Percentiles rank a stretch among this genome's conserved stretches.
phyloP scores from a whole-genome alignment of 495 filamentous ascomycete species.

The Hypoxylon crocopeplum region DNA sequence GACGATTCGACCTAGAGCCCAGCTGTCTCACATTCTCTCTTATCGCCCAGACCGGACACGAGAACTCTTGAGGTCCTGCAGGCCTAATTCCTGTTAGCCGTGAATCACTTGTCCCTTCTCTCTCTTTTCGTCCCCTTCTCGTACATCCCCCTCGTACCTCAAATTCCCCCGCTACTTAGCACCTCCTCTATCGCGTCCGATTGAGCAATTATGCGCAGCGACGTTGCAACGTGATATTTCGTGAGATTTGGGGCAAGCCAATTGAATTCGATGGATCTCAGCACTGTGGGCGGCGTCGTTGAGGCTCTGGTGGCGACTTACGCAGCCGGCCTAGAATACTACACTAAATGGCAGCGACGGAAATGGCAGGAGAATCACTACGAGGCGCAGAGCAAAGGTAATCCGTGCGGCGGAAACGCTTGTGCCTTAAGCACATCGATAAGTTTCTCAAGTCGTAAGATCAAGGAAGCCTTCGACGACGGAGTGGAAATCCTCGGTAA shows the following conservation, averaged over 20 bases:
- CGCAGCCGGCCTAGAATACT: constrained; percentile 43
- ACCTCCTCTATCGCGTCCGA: background rate
- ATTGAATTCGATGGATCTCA: constrained; percentile 38
- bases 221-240: background rate
- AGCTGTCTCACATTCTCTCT: constrained; percentile 18
- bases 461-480: constrained; percentile 44
- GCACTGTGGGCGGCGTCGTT: constrained; percentile 42
- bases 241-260: constrained; percentile 14
- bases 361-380: constrained; percentile 38
- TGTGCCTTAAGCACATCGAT: constrained; percentile 46
- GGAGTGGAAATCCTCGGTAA: constrained; percentile 46
- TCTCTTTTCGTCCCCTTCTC: background rate
- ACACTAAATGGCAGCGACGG: constrained; percentile 43
- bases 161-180: background rate
- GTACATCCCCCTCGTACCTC: background rate
- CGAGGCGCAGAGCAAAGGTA: constrained; percentile 16
- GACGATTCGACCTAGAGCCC: constrained; percentile 9
- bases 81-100: background rate
- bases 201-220: constrained; percentile 4
- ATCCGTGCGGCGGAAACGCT: constrained; percentile 7
- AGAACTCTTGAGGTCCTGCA: background rate
- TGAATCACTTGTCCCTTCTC: background rate
- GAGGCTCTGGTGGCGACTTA: constrained; percentile 41
- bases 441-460: constrained; percentile 41
- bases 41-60: constrained; percentile 11